Evolutionary conservation across 495 filamentous ascomycete genomes (phyloP), one percentile per base, ranked within the genome.

Genomic region (Neurospora sp.): DNA sequence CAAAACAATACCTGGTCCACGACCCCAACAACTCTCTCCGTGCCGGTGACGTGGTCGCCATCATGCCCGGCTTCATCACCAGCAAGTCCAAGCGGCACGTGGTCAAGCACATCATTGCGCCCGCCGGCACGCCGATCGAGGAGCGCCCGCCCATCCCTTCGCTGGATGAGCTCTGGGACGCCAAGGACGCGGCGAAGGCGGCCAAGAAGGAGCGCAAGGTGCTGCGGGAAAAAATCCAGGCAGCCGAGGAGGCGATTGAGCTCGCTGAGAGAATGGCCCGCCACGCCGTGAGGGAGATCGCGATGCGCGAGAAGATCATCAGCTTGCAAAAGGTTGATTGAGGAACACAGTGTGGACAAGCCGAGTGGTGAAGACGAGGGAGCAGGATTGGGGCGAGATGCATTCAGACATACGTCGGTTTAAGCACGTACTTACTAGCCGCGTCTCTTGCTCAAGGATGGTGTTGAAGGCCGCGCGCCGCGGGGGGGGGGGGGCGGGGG

Each of bases 41-140:
- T 72, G 84, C 87, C 69, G 93, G 93, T 78, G 93, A 96, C 81
- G 88, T 95, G 16, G 89, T 96, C n/a, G 88, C 90, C 80, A 92
- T 96, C 79, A 87, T 87, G 27, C 87, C 90, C 27, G 90, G 90
- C 54, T 90, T 83, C 78, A 88, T 90, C 18, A 86, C 87, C 73
- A 88, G 87, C 74, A 90, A 90, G 72, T 79, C 81, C 71, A 93
- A 95, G 75, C 90, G 87, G 38, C 92, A 95, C 80, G 91, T 95
- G 39, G 90, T 96, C 35, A 90, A 92, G 80, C 81, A 87, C 71
- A 95, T 96, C 77, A 85, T 96, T 74, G 89, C 92, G 66, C 54
- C 93, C 90, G 93, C 91, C 74, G 92, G 90, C 9, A 77, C 82
- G 11, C 86, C 87, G 4, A 87, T 93, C 75, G 83, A 87, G 35